A percentile compares a stretch with the other conserved stretches of the same genome.
Evolutionary conservation across 768 basidiomycete species (phyloP).

Genomic region (Pleurotus eryngii): DNA sequence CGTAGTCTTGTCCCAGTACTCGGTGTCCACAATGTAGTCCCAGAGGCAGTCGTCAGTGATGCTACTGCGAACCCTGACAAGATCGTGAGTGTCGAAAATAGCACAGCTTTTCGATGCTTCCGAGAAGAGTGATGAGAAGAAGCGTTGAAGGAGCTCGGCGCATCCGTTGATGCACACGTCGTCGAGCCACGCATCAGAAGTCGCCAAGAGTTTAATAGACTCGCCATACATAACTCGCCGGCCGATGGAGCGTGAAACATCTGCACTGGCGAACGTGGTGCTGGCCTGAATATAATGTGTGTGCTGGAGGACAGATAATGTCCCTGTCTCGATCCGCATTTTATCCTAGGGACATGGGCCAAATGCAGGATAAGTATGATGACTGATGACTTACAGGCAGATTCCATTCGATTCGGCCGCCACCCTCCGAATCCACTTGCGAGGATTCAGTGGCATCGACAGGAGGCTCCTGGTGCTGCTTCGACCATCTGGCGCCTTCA

Average conservation of each 20-base stretch:
- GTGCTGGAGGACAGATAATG: not conserved
- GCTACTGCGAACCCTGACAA: too few relatives aligned
- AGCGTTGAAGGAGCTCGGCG: constrained; percentile 6
- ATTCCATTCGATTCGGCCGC: not conserved
- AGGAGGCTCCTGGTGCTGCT: too few relatives aligned
- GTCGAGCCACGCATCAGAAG: constrained; percentile 15
- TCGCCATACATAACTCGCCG: not conserved
- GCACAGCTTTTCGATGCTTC: too few relatives aligned
- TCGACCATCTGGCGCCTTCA: too few relatives aligned
- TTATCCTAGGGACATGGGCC: not conserved
- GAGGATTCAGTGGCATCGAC: too few relatives aligned
- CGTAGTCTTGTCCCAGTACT: too few relatives aligned
- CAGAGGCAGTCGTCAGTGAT: too few relatives aligned
- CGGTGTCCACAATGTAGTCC: too few relatives aligned
- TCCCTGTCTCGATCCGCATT: not conserved
- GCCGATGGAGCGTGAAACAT: constrained; percentile 10
- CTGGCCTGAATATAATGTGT: not conserved
- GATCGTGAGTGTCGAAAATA: too few relatives aligned
- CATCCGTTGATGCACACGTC: constrained; percentile 23
- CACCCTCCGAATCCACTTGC: too few relatives aligned
- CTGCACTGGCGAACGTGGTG: not conserved
- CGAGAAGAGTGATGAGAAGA: too few relatives aligned
- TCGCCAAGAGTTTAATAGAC: too few relatives aligned
- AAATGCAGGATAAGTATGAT: not conserved
- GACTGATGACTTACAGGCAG: not conserved